phyloP scores from a whole-genome alignment of 352 stramenopile genomes.

The Albugo candida region DNA sequence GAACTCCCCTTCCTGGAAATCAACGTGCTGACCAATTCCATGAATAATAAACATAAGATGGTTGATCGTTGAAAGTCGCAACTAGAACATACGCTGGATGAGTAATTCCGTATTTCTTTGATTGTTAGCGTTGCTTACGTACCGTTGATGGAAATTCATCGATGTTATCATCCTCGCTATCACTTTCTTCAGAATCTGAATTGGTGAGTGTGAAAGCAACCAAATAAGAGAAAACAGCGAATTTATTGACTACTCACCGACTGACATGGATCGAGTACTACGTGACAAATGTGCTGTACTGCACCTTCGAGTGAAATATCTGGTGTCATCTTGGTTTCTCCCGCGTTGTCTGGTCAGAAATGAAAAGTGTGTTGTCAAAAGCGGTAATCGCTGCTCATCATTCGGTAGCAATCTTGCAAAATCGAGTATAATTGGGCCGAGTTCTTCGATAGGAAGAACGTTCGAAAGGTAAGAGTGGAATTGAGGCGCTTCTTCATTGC shows the following conservation, averaged over 20 bases:
- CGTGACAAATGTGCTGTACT: not conserved
- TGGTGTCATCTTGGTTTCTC: not conserved
- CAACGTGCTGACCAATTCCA: conserved; percentile 66
- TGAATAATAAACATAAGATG: conserved; percentile 79
- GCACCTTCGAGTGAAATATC: conserved; percentile 2
- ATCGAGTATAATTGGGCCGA: conserved; percentile 56
- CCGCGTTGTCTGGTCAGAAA: not conserved
- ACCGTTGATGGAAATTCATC: conserved; percentile 57
- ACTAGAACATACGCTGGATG: conserved; percentile 15
- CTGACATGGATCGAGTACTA: not conserved
- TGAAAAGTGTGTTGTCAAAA: conserved; percentile 46
- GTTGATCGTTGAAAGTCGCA: conserved; percentile 51
- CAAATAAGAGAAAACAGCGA: not conserved
- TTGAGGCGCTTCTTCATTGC: conserved; percentile 27
- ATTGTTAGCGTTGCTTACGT: not conserved
- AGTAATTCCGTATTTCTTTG: not conserved
- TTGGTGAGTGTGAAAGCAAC: too few relatives aligned
- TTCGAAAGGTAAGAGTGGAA: conserved; percentile 53
- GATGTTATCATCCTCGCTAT: conserved; percentile 42
- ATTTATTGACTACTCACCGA: not conserved
- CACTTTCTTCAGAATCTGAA: conserved; percentile 2
- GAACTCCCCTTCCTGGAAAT: conserved; percentile 70
- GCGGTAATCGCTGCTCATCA: conserved; percentile 26
- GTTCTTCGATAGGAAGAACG: conserved; percentile 25
- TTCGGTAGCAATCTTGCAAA: conserved; percentile 59